phyloP scores from a whole-genome alignment of 2,329 filamentous ascomycete species.

The Microcera coccophila region DNA sequence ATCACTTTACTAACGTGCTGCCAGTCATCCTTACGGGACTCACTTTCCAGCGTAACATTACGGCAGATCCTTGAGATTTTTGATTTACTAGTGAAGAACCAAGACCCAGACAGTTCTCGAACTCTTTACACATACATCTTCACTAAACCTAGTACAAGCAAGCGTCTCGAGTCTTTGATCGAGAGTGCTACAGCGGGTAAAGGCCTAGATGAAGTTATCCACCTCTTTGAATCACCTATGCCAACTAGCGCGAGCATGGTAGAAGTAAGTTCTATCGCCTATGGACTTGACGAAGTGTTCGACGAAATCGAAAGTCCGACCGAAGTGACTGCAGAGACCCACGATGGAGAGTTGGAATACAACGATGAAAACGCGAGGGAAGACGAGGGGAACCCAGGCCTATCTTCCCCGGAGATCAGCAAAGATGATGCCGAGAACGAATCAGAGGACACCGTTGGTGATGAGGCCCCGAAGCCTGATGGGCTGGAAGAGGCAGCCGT shows the following conservation, averaged over 20 bases:
- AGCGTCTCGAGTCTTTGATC: slow-evolving; percentile 37
- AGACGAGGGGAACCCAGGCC: slow-evolving; percentile 5
- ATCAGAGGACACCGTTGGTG: slow-evolving; percentile 5
- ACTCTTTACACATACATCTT: slow-evolving; percentile 42
- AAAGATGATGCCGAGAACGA: slow-evolving; percentile 16
- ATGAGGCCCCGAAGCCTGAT: slow-evolving; percentile 12
- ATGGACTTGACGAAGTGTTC: slow-evolving; percentile 20
- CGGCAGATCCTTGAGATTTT: slow-evolving; percentile 42
- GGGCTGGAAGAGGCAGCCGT: slow-evolving; percentile 12
- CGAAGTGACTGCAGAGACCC: slow-evolving; percentile 14
- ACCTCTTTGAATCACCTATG: slow-evolving; percentile 33
- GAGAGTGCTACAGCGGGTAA: slow-evolving; percentile 42
- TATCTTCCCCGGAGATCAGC: background rate
- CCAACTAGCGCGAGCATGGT: slow-evolving; percentile 12
- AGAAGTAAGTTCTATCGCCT: slow-evolving; percentile 13
- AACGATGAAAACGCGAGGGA: slow-evolving; percentile 10
- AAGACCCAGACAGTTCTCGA: slow-evolving; percentile 37
- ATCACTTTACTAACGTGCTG: too few relatives aligned
- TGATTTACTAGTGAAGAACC: slow-evolving; percentile 42
- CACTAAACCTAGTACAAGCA: slow-evolving; percentile 37
- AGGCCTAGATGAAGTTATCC: slow-evolving; percentile 39
- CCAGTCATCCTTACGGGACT: slow-evolving; percentile 36
- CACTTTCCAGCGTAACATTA: slow-evolving; percentile 36
- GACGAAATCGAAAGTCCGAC: slow-evolving; percentile 25
- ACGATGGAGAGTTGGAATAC: slow-evolving; percentile 6